These are phyloP conservation scores for Sporodiniella umbellata DNA, from an alignment of 371 early-diverging fungal genomes.

Conservation along the genomic window DNA sequence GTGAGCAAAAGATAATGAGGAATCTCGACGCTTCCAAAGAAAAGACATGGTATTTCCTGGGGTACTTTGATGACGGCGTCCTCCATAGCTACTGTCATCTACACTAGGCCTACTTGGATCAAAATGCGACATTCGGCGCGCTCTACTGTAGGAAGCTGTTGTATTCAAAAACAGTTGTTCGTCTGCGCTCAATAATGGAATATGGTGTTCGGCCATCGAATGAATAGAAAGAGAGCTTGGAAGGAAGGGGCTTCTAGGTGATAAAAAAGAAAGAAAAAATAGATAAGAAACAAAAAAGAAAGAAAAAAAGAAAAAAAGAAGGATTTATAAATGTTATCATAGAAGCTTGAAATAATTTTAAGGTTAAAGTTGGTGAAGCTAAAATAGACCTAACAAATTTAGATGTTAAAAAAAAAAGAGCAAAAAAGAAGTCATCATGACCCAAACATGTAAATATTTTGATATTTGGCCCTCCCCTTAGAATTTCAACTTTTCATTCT, in stretches of 20 bases:
- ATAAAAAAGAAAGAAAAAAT: neutral
- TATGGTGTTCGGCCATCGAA: constrained; percentile 11
- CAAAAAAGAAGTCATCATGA: neutral
- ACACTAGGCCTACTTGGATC: constrained; percentile 2
- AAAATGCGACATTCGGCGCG: constrained; percentile 10
- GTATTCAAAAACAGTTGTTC: constrained; percentile 19
- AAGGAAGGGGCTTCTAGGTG: neutral
- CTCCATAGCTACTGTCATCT: neutral
- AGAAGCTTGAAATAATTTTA: neutral
- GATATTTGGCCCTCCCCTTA: neutral
- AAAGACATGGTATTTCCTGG: constrained; percentile 8
- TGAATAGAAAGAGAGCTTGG: neutral
- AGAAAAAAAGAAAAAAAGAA: neutral
- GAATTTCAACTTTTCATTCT: neutral
- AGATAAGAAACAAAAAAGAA: neutral
- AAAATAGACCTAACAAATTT: neutral
- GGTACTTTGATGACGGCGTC: constrained; percentile 7
- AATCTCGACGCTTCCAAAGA: constrained; percentile 18
- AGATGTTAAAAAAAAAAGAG: no score
- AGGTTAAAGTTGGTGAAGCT: neutral
- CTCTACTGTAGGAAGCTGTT: constrained; percentile 18
- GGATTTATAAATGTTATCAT: neutral
- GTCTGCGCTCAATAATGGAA: constrained; percentile 21
- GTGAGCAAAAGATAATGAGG: constrained; percentile 4
- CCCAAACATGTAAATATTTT: neutral